Base-by-base conservation (phyloP, 1,139 yeast genomes). In the Magnusiomyces fungicola region DNA sequence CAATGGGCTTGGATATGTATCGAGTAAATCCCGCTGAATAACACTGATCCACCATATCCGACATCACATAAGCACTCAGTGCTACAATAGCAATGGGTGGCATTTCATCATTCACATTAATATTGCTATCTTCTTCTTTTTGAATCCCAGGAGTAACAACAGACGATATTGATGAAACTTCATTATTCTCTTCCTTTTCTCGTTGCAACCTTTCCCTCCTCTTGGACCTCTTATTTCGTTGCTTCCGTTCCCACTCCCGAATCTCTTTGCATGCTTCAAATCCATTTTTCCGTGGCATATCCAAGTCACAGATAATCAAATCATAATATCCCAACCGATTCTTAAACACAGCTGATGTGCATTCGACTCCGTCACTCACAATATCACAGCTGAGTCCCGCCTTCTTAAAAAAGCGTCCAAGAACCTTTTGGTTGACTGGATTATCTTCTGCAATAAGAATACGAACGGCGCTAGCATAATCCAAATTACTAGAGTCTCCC, bases 401-500 rank as follows among this genome's bases (percentile, higher is more conserved):
- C 59, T 83, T 82, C 60, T 80, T 83, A 56, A 83, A 48, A 48
- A 88, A 87, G 58, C 95, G 68, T 61, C 76, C 78, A 58, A 87
- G 84, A 27, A 88, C 96, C 65, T 88, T 95, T 64, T 88, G 96
- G 60, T 88, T 88, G 4, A 88, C 95, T 60, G 78, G 71, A 58
- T 88, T 88, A 61, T 88, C 96, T 61, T 88, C 96, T 1, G 96
- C 96, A 21, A 88, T 86, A 52, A 88, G 70, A 25, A 88, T 78
- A 46, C 73, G 57, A 33, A 65, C 52, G 7, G 30, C 30, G 12
- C 12, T 12, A 27, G 30, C 12, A 12, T 27, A 27, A 12, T 27
- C 30, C 10, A 7, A 7, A 27, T 7, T 27, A 7, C 12, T 27
- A 27, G 30, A 7, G 7, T 7, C 30, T 7, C 30, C 10, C 12